phyloP scores from a whole-genome alignment of 2,329 filamentous ascomycete species.

The Escovopsis sp. region DNA sequence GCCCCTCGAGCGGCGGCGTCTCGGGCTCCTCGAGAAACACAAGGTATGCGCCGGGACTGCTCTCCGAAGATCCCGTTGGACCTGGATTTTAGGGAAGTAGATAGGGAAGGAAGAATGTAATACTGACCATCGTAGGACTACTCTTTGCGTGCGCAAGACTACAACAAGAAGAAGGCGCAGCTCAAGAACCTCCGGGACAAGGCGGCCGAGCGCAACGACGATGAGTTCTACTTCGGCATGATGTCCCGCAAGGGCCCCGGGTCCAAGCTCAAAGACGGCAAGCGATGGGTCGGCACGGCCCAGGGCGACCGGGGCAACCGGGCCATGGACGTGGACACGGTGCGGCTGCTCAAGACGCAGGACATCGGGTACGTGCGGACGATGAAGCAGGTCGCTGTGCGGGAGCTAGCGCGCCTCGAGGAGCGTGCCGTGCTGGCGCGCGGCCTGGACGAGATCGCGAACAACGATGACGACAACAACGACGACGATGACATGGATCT shows the following conservation, averaged over 20 bases:
- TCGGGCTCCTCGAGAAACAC: constrained; percentile 90
- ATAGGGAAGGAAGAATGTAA: too few relatives aligned
- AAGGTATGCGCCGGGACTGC: constrained; percentile 38
- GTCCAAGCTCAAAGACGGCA: constrained; percentile 31
- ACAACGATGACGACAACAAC: constrained; percentile 17
- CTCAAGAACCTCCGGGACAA: constrained; percentile 45
- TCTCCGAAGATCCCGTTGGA: background rate
- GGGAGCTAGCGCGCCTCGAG: constrained; percentile 41
- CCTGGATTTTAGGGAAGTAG: background rate
- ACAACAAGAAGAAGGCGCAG: constrained; percentile 47
- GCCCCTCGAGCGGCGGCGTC: constrained; percentile 65
- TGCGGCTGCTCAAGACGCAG: constrained; percentile 52
- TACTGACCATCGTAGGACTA: too few relatives aligned
- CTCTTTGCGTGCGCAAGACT: constrained; percentile 47
- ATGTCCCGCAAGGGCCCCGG: constrained; percentile 43
- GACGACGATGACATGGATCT: constrained; percentile 17
- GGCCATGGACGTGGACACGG: constrained; percentile 38
- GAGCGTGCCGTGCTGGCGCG: constrained; percentile 32
- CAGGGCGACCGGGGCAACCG: constrained; percentile 42
- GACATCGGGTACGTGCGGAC: constrained; percentile 50
- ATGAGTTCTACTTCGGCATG: constrained; percentile 63
- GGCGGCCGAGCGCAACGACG: constrained; percentile 50
- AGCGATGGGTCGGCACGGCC: constrained; percentile 38
- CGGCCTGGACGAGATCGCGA: constrained; percentile 22
- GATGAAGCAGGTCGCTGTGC: constrained; percentile 41